Evolutionary conservation across 2,329 filamentous ascomycete species (phyloP).

Genomic region (Penicillium paneum): DNA sequence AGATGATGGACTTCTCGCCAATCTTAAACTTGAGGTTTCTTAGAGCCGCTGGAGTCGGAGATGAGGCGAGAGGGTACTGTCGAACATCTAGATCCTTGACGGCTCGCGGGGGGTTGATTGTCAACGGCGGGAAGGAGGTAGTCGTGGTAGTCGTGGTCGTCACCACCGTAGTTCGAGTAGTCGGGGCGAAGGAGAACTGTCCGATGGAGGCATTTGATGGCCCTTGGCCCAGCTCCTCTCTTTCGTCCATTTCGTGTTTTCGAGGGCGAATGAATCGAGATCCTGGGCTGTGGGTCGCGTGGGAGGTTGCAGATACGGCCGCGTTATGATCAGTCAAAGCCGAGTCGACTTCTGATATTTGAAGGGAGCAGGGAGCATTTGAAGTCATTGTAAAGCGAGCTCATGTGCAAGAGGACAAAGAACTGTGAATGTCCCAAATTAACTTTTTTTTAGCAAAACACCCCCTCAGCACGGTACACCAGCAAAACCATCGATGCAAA

Average conservation of each 20-base stretch:
- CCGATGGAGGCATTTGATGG: constrained; percentile 48
- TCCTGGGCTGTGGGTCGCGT: constrained; percentile 13
- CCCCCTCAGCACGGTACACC: constrained; percentile 22
- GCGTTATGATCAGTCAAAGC: constrained; percentile 15
- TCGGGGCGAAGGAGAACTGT: constrained; percentile 60
- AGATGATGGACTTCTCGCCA: constrained; percentile 59
- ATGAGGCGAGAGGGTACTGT: constrained; percentile 81
- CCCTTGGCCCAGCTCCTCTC: constrained; percentile 23
- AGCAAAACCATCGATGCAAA: constrained; percentile 26
- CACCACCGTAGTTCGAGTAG: constrained; percentile 65
- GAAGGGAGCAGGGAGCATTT: constrained; percentile 2
- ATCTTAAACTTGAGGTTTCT: constrained; percentile 73
- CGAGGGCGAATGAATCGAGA: constrained; percentile 15
- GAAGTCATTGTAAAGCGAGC: constrained; percentile 17
- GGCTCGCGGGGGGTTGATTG: constrained; percentile 69
- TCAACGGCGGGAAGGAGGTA: constrained; percentile 75
- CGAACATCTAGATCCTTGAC: constrained; percentile 75
- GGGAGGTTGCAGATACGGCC: constrained; percentile 10
- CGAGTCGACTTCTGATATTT: constrained; percentile 11
- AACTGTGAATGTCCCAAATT: constrained; percentile 3
- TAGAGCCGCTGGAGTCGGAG: constrained; percentile 76
- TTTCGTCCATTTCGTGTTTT: constrained; percentile 30
- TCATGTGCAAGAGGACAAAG: constrained; percentile 12
- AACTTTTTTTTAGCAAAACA: constrained; percentile 10
- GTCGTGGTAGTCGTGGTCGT: constrained; percentile 91